These are phyloP conservation scores for Cryptococcus sp. DNA, from an alignment of 1,284 basidiomycete genomes.

Conservation along the genomic window DNA sequence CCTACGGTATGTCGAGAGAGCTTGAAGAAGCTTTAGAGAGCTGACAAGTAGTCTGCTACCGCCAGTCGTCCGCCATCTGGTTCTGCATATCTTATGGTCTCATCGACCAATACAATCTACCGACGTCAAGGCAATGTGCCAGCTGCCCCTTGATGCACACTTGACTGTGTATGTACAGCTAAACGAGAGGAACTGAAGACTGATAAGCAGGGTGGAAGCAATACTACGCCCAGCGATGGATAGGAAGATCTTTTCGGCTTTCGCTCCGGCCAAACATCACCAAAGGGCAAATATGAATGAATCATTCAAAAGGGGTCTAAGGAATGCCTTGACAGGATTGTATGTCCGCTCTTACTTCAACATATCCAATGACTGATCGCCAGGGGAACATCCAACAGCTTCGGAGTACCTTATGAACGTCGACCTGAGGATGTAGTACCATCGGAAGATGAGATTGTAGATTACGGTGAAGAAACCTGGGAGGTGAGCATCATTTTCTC, in stretches of 20 bases:
- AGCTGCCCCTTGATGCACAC: constrained; percentile 48
- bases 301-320: constrained; percentile 72
- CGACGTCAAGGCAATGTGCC: constrained; percentile 80
- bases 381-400: constrained; percentile 84
- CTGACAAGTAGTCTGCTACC: constrained; percentile 63
- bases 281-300: constrained; percentile 59
- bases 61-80: constrained; percentile 80
- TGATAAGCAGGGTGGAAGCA: constrained; percentile 59
- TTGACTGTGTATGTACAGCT: constrained; percentile 21
- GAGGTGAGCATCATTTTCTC: constrained; percentile 58
- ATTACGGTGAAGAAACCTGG: constrained; percentile 87
- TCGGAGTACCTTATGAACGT: constrained; percentile 76
- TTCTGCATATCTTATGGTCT: constrained; percentile 89
- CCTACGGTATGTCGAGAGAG: constrained; percentile 62
- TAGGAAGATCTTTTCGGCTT: constrained; percentile 65
- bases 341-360: constrained; percentile 49
- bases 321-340: constrained; percentile 90
- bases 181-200: neutral
- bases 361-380: constrained; percentile 4
- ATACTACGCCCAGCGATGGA: constrained; percentile 63
- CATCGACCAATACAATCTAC: constrained; percentile 66
- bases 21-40: neutral
- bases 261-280: constrained; percentile 49
- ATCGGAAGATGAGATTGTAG: constrained; percentile 64
- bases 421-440: constrained; percentile 42